Conservation (phyloP, 2,329 filamentous ascomycete genomes). For the Zalaria sp. region DNA sequence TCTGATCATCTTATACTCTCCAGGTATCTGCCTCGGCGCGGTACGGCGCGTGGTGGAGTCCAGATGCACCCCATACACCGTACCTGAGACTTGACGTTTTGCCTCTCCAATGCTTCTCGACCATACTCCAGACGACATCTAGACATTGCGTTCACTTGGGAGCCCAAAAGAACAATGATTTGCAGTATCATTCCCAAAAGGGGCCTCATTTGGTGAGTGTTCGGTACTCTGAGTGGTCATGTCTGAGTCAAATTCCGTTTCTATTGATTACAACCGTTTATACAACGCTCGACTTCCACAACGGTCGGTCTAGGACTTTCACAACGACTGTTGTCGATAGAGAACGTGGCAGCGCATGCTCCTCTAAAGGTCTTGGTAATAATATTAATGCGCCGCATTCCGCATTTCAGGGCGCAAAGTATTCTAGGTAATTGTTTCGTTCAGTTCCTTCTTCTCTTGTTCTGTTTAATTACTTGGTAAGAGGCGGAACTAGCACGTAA, state of each 20-base stretch:
- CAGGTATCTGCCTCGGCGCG: too few species aligned
- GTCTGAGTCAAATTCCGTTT: background rate
- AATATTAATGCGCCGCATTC: background rate
- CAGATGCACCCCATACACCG: too few species aligned
- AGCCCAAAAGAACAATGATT: too few species aligned
- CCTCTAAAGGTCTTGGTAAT: background rate
- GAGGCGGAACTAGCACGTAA: background rate
- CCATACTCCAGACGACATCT: too few species aligned
- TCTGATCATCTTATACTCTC: too few species aligned
- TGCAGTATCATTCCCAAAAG: too few species aligned
- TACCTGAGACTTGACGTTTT: too few species aligned
- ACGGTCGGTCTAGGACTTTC: background rate
- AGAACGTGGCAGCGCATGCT: background rate
- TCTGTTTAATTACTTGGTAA: background rate
- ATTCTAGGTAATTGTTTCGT: background rate
- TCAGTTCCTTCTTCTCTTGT: background rate
- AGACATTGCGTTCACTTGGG: too few species aligned
- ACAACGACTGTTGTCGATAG: background rate
- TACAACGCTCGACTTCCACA: background rate
- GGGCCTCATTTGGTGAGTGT: too few species aligned
- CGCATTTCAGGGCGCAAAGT: background rate
- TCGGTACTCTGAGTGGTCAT: too few species aligned
- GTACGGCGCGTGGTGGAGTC: too few species aligned
- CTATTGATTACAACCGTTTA: background rate
- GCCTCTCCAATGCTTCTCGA: too few species aligned